These are phyloP conservation scores for Penicillium sp. DNA, from an alignment of 2,329 filamentous ascomycete genomes.

Conservation along the genomic window DNA sequence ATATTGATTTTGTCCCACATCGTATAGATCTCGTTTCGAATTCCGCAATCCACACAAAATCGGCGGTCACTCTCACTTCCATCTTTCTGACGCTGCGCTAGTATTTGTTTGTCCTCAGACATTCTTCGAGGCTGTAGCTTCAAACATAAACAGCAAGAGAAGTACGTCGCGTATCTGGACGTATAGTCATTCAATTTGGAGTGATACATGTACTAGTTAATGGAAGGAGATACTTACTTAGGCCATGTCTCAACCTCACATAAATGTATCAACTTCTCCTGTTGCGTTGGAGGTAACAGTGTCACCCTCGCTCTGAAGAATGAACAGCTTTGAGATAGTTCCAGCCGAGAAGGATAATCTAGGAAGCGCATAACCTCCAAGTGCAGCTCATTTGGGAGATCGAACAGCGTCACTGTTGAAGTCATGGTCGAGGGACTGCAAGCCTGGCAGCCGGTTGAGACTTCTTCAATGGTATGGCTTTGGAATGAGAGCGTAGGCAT, in stretches of 20 bases:
- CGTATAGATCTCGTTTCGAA: background rate
- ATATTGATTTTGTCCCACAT: background rate
- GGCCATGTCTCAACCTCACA: background rate
- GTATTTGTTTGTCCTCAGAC: background rate
- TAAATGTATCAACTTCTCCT: background rate
- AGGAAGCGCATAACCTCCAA: background rate
- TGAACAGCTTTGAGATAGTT: background rate
- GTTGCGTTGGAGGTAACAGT: background rate
- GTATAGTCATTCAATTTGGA: background rate
- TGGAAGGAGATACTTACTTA: background rate
- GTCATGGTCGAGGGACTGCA: background rate
- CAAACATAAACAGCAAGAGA: background rate
- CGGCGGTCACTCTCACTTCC: too few relatives aligned
- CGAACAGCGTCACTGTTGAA: background rate
- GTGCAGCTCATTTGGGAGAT: background rate
- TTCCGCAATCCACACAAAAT: background rate
- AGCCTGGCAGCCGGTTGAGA: too few relatives aligned
- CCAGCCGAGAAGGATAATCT: background rate
- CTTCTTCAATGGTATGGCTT: background rate
- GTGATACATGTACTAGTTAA: background rate
- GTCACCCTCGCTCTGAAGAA: background rate
- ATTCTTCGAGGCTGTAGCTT: background rate
- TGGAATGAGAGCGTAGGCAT: too few relatives aligned
- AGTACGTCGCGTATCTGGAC: background rate
- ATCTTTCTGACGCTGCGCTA: background rate